These are phyloP conservation scores for Phoenix dactylifera DNA, from an alignment of 176 grass and related monocot species.

Conservation along the genomic window DNA sequence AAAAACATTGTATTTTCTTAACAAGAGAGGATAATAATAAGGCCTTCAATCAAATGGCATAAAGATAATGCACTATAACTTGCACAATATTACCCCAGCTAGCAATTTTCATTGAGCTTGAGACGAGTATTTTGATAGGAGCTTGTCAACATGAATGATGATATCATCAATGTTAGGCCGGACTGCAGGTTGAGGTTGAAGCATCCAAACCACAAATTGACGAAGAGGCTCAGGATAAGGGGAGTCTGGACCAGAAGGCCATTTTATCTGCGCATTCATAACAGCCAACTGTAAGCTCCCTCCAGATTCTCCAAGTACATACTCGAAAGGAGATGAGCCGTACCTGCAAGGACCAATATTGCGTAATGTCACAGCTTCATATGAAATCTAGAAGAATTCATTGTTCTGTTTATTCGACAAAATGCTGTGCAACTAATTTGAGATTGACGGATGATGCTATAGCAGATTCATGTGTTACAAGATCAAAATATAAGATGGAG, in stretches of 20 bases:
- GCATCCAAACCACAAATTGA: constrained; percentile 80
- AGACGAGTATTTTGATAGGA: constrained; percentile 54
- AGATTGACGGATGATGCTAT: no score
- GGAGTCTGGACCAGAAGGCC: constrained; percentile 48
- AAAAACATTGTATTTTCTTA: not conserved
- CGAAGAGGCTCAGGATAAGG: constrained; percentile 67
- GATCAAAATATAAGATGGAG: no score
- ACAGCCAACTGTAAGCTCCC: constrained; percentile 90
- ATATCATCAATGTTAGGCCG: constrained; percentile 75
- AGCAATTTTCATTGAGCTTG: constrained; percentile 11
- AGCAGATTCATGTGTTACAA: no score
- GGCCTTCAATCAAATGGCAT: constrained; percentile 15
- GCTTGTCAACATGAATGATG: constrained; percentile 79
- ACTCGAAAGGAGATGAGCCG: constrained; percentile 79
- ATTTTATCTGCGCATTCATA: constrained; percentile 81
- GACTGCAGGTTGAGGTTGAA: constrained; percentile 62
- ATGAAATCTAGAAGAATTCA: not conserved
- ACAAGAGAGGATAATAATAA: not conserved
- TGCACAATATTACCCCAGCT: not conserved
- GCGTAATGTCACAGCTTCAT: not conserved
- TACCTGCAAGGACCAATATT: constrained; percentile 36
- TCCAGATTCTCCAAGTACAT: constrained; percentile 68
- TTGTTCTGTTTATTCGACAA: not conserved
- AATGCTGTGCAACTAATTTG: not conserved
- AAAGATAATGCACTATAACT: constrained; percentile 16